A percentile compares a stretch with the other conserved stretches of the same genome.
Evolutionary conservation across 2,329 filamentous ascomycete species (phyloP).

Genomic region (Cladophialophora exuberans): DNA sequence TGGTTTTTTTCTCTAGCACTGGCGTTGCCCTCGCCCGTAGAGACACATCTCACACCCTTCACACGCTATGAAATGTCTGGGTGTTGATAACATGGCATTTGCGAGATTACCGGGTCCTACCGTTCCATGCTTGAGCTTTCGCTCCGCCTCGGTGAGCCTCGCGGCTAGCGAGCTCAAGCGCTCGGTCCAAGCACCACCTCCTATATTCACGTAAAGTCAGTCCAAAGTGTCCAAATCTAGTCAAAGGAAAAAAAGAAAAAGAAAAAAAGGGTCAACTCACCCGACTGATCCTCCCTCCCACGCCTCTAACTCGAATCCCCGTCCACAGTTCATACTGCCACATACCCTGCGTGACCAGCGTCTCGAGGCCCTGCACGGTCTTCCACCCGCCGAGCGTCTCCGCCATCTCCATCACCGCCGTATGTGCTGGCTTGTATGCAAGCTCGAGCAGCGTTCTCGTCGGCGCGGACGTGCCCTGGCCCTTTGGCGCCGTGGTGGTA

Average conservation of each 20-base stretch:
- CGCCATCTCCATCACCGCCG: conserved; percentile 82
- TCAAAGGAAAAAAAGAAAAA: conserved; percentile 3
- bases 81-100: too few relatives aligned
- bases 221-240: background rate
- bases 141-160: background rate
- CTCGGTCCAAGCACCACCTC: conserved; percentile 26
- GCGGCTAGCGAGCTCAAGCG: background rate
- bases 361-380: conserved; percentile 84
- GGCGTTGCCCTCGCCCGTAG: too few relatives aligned
- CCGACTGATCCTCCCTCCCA: conserved; percentile 23
- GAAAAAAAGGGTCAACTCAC: conserved; percentile 44
- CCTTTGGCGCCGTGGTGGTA: background rate
- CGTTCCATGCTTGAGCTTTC: background rate
- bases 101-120: background rate
- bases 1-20: too few relatives aligned
- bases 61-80: too few relatives aligned
- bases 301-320: conserved; percentile 56
- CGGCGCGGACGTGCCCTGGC: conserved; percentile 13
- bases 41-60: too few relatives aligned
- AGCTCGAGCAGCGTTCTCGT: conserved; percentile 72
- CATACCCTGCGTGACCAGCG: conserved; percentile 80
- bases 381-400: conserved; percentile 70
- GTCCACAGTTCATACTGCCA: conserved; percentile 90
- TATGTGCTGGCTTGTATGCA: conserved; percentile 90
- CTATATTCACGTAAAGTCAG: conserved; percentile 6